Evolutionary conservation across 1,284 basidiomycete species (phyloP).

Genomic region (Vanrija sp.): DNA sequence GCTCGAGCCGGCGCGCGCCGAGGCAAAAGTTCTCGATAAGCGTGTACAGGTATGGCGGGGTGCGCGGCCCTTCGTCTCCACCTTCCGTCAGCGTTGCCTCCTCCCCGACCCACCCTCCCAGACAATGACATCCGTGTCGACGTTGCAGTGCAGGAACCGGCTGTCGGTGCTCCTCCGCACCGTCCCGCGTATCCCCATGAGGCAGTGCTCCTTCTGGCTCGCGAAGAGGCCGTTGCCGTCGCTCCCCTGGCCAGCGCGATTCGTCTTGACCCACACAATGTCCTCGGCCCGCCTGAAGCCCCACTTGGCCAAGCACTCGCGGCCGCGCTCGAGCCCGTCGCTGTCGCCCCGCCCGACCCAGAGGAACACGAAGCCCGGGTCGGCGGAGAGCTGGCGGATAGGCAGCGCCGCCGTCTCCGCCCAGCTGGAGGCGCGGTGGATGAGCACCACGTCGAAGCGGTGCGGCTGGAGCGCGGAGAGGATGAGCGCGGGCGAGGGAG

Average conservation of each 20-base stretch:
- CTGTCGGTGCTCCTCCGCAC: constrained; percentile 89
- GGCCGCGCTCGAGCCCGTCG: constrained; percentile 85
- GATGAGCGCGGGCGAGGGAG: constrained; percentile 1
- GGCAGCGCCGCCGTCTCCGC: constrained; percentile 74
- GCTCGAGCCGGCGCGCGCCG: constrained; percentile 82
- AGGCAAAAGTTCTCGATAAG: constrained; percentile 98
- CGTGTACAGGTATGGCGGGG: constrained; percentile 88
- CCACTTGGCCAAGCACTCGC: constrained; percentile 89
- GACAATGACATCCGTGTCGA: constrained; percentile 94
- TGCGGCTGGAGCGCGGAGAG: constrained; percentile 14
- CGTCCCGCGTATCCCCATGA: constrained; percentile 98
- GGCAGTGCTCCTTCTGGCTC: constrained; percentile 88
- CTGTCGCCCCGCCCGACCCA: constrained; percentile 93
- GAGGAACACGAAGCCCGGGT: constrained; percentile 89
- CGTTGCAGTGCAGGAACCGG: constrained; percentile 97
- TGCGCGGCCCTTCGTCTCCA: constrained; percentile 58
- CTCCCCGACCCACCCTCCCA: constrained; percentile 57
- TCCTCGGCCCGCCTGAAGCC: constrained; percentile 95
- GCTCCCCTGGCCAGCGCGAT: constrained; percentile 45
- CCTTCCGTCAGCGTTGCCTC: constrained; percentile 5
- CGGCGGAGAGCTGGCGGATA: constrained; percentile 76
- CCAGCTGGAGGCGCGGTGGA: constrained; percentile 77
- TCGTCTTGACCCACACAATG: constrained; percentile 95
- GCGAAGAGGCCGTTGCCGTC: constrained; percentile 57
- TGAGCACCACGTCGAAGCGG: constrained; percentile 86